phyloP scores from a whole-genome alignment of 805 yeast genomes.

The Brettanomyces naardenensis region DNA sequence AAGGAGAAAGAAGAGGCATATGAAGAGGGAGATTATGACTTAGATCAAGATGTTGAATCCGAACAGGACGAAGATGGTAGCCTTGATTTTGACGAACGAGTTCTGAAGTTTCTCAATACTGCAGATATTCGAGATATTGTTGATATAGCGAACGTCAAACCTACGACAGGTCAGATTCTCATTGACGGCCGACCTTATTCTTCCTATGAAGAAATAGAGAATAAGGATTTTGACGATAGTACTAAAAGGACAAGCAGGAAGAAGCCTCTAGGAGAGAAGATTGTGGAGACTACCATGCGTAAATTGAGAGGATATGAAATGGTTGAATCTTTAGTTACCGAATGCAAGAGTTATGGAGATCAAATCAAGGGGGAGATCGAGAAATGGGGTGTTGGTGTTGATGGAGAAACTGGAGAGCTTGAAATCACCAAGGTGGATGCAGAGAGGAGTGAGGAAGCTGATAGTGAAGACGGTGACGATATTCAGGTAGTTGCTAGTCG shows the following conservation, averaged over 20 bases:
- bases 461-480: conserved; percentile 19
- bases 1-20: conserved; percentile 2
- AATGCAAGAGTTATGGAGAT: conserved; percentile 73
- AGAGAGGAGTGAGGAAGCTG: conserved; percentile 22
- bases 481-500: conserved; percentile 1
- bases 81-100: conserved; percentile 49
- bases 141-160: conserved; percentile 69
- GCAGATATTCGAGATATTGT: conserved; percentile 69
- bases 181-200: conserved; percentile 65
- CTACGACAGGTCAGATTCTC: conserved; percentile 55
- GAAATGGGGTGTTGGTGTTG: conserved; percentile 82
- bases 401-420: conserved; percentile 41
- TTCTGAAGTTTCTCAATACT: conserved; percentile 69
- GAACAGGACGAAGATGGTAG: conserved; percentile 19
- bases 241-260: conserved; percentile 23
- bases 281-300: conserved; percentile 60
- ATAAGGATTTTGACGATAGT: conserved; percentile 38
- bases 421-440: conserved; percentile 50
- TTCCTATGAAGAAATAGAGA: conserved; percentile 51
- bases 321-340: conserved; percentile 81
- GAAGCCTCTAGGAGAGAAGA: conserved; percentile 62
- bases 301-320: conserved; percentile 87
- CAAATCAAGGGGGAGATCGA: conserved; percentile 63
- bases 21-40: conserved; percentile 12
- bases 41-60: conserved; percentile 24